phyloP scores from a whole-genome alignment of 75 land plant genomes.

The Ceratopteris richardii region DNA sequence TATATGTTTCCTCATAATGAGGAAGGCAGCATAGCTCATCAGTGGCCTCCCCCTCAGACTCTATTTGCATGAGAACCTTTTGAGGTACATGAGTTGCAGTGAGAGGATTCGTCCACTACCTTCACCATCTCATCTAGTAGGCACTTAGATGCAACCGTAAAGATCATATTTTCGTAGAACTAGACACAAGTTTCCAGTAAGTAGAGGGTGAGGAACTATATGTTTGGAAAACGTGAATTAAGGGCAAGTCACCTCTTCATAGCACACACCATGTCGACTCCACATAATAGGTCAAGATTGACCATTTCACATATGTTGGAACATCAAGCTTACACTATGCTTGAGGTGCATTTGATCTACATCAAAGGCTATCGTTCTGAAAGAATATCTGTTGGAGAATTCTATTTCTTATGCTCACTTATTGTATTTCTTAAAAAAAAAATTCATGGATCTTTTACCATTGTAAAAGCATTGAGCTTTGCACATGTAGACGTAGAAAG shows the following conservation, averaged over 20 bases:
- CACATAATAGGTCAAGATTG: conserved; percentile 49
- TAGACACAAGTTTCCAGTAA: conserved; percentile 68
- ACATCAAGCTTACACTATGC: too few species aligned
- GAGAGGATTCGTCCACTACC: conserved; percentile 57
- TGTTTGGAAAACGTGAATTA: conserved; percentile 16
- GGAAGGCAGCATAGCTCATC: conserved; percentile 73
- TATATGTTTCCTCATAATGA: conserved; percentile 64
- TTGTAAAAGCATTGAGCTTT: too few species aligned
- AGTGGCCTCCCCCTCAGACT: conserved; percentile 68
- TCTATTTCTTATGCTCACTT: too few species aligned
- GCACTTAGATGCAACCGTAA: conserved; percentile 78
- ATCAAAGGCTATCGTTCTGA: too few species aligned
- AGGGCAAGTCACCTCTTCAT: conserved; percentile 60
- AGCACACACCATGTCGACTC: conserved; percentile 52
- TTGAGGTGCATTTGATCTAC: too few species aligned
- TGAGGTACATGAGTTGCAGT: conserved; percentile 29
- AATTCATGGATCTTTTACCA: too few species aligned
- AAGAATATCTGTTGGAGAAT: too few species aligned
- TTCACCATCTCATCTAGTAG: conserved; percentile 90
- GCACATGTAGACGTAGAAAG: too few species aligned
- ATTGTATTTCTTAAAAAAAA: too few species aligned
- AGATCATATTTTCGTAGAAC: conserved; percentile 85
- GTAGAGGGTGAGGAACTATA: conserved; percentile 48
- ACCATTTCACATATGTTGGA: conserved; percentile 43
- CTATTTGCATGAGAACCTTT: conserved; percentile 56